Percentiles rank a stretch among this genome's conserved stretches.
Conservation (phyloP, 352 stramenopile genomes). For the Phytophthora agathidicida region DNA sequence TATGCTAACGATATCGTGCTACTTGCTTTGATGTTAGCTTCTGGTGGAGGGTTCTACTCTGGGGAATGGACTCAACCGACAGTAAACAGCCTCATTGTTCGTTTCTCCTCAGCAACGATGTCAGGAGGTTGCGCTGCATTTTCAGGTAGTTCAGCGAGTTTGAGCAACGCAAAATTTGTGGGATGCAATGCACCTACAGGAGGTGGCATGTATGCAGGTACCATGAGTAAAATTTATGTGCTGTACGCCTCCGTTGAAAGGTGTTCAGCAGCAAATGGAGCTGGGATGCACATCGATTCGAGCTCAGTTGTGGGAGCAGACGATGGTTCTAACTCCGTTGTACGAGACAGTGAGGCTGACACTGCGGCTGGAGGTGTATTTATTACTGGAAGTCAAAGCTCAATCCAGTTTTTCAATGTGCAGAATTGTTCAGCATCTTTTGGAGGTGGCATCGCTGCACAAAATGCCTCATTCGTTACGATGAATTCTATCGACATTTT, state of each 20-base stretch:
- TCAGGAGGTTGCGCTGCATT: conserved; percentile 40
- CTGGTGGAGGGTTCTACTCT: conserved; percentile 40
- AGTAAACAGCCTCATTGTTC: conserved; percentile 23
- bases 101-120: conserved; percentile 14
- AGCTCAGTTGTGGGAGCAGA: conserved; percentile 25
- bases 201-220: conserved; percentile 29
- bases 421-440: conserved; percentile 23
- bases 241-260: not conserved
- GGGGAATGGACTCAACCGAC: conserved; percentile 20
- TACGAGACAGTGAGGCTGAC: conserved; percentile 20
- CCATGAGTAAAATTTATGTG: conserved; percentile 25
- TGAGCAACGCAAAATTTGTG: conserved; percentile 7
- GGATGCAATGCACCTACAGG: conserved; percentile 29
- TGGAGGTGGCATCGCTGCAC: conserved; percentile 33
- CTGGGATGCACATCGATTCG: conserved; percentile 36
- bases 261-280: conserved; percentile 28
- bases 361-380: conserved; percentile 34
- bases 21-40: conserved; percentile 8
- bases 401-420: conserved; percentile 29
- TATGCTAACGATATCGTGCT: not conserved
- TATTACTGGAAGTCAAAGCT: conserved; percentile 29
- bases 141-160: conserved; percentile 11
- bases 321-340: conserved; percentile 5
- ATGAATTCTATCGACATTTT: conserved; percentile 23
- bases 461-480: not conserved